These are phyloP conservation scores for Kernera saxatilis DNA, from an alignment of 345 rosid genomes.

Conservation along the genomic window DNA sequence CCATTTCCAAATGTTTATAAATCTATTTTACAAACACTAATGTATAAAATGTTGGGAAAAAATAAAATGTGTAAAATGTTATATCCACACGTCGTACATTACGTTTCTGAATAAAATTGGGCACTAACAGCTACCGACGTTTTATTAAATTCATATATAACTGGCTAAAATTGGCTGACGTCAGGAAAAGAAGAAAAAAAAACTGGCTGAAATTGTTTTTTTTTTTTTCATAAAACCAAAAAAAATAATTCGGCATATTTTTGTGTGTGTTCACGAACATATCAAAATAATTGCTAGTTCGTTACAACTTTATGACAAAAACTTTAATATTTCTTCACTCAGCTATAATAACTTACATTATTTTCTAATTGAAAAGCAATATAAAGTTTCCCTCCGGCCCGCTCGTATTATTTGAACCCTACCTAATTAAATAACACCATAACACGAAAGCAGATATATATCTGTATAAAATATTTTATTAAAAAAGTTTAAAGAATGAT, in stretches of 20 bases:
- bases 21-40: background rate
- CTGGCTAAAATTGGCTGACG: background rate
- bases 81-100: no score
- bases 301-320: background rate
- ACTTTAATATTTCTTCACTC: background rate
- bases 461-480: background rate
- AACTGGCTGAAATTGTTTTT: background rate
- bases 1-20: background rate
- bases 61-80: no score
- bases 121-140: no score
- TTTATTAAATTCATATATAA: background rate
- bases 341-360: background rate
- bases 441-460: background rate
- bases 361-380: background rate
- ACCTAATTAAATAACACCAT: background rate
- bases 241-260: no score
- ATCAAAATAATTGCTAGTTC: background rate
- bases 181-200: no score
- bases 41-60: no score
- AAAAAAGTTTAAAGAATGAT: background rate
- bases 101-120: no score
- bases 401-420: slow-evolving; percentile 1
- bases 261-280: background rate
- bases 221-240: no score
- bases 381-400: background rate